Evolutionary conservation across 176 grass and related monocot species (phyloP), one percentile per base, ranked within the genome.

Genomic region (maize (Zea mays)): DNA sequence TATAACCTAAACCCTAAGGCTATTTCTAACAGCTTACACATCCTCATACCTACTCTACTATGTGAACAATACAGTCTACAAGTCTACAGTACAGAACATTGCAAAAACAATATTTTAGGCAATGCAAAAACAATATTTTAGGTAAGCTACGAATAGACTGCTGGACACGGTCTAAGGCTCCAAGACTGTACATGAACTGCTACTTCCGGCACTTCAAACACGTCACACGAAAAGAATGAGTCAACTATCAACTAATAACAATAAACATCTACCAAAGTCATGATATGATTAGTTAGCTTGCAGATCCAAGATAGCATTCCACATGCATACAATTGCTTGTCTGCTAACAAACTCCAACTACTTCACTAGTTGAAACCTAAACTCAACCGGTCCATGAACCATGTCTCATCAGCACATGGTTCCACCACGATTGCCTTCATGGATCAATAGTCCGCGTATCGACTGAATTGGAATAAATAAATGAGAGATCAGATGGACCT

Each of bases 401-500:
- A 81, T 39, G 8, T 35, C 8, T 64, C 6, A 63, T 36, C 20
- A 74, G 13, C 58, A 65, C 14, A 73, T 43, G 5, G 40, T 73
- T 55, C 10, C 4, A 2, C 35, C 19, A 1, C 7, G 3, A 59
- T 39, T 47, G 42, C 41, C 57, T 73, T 47, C 20, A 74, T 46
- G 16, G 74, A 46, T 38, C 20, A 38, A 69, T 33, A 43, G 10
- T 54, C 59, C 14, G 13, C 57, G 33, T 4, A 49, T 7, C 16
- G 8, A 76, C 17, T 14, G 3, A 40, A 79, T 49, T 48, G 66
- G 9, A 63, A 71, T 6, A 56, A 65, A 82, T 38, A 73, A 82
- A 48, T 81, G 40, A 40, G 60, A 63, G 37, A 65, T 58, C 34
- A 58, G 77, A 72, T 70, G 58, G 73, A n/a, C 48, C 48, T 33